These are phyloP conservation scores for Conringia planisiliqua DNA, from an alignment of 345 rosid species.

Conservation along the genomic window DNA sequence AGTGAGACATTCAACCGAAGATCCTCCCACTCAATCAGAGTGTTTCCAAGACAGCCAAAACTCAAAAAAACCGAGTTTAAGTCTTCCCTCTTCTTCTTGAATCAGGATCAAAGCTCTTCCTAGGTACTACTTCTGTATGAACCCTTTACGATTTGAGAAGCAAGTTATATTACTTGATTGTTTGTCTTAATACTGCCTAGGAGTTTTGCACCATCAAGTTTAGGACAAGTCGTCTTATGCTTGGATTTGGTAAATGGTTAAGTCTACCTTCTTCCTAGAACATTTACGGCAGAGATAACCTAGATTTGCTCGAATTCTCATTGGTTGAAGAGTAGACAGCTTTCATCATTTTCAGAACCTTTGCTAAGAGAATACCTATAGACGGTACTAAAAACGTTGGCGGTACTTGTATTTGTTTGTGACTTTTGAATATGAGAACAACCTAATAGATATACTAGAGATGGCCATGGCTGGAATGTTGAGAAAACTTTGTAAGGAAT, in stretches of 20 bases:
- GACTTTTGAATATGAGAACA: background rate
- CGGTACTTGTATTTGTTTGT: background rate
- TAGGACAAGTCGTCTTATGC: background rate
- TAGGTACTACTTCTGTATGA: background rate
- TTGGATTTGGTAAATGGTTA: background rate
- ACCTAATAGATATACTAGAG: background rate
- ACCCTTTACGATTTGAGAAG: background rate
- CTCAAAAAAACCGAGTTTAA: background rate
- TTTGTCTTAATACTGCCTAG: background rate
- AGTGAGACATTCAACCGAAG: background rate
- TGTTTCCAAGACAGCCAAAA: background rate
- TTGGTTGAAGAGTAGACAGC: no score
- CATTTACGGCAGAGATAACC: background rate
- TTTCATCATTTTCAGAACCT: background rate
- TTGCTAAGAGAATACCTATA: background rate
- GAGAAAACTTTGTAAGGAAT: background rate
- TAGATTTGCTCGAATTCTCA: background rate
- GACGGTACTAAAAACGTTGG: background rate
- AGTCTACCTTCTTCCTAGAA: background rate
- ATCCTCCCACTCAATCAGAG: background rate
- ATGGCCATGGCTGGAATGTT: background rate
- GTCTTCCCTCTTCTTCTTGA: background rate
- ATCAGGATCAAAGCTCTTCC: background rate
- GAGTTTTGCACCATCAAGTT: background rate
- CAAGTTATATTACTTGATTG: background rate